Base-by-base conservation (phyloP, 129 eudicot species). In the Solidago caesia region DNA sequence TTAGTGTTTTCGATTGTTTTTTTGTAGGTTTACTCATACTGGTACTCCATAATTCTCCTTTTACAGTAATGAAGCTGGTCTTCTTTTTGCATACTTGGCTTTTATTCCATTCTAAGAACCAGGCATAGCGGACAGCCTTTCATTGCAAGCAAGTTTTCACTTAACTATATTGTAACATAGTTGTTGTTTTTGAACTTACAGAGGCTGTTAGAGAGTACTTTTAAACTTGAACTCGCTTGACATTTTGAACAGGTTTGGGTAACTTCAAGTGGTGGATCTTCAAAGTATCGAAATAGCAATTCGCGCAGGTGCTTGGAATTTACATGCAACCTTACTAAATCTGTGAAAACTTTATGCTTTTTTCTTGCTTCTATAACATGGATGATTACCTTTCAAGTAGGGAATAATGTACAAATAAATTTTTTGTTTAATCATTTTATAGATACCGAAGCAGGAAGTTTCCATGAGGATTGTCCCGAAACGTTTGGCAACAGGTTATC, bases 171-270 rank as follows among this genome's bases (percentile, higher is more conserved):
- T 16, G 49, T 62, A 14, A 70, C 52, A 39, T 74, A 15, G 33
- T 53, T 33, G 41, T 82, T 26, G 51, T 56, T 70, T 59, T 74
- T 43, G 67, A 75, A 85, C 49, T 66, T 84, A 82, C 91, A 94
- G 98, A 90, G 98, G 91, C 96, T 94, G 80, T 57, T 94, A 43
- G 98, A 94, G 84, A 90, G 82, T 79, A 94, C 98, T 58, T 94
- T 94, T 84, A 81, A 80, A 75, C 93, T 90, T 73, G 98, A 94
- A 85, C 87, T 90, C 66, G 81, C 84, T 21, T 21, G 21, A 21
- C 21, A 21, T 21, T 21, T 21, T 21, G 21, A 21, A 21, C 21
- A 21, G 21, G 21, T 21, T 21, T 21, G 21, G 21, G 21, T 0
- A 21, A 21, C 21, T 21, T 21, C 21, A 21, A 21, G 21, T 21